Conservation (phyloP, 495 filamentous ascomycete species). For the Penicillium diatomitis region DNA sequence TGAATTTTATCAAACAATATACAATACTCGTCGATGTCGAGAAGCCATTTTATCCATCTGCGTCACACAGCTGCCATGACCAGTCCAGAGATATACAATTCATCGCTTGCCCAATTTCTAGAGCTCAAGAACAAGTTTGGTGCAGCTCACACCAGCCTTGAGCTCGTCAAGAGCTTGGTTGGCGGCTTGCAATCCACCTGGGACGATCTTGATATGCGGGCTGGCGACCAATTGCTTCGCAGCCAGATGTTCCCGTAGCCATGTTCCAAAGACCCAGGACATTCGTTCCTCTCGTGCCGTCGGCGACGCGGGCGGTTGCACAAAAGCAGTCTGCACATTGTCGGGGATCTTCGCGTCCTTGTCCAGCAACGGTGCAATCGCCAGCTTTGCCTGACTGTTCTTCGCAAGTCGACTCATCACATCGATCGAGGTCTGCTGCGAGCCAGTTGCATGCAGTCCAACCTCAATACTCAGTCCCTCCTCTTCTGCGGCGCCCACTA, state of each 20-base stretch:
- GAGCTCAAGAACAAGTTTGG: constrained; percentile 13
- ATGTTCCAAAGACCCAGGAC: constrained; percentile 4
- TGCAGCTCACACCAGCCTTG: constrained; percentile 11
- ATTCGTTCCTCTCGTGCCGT: constrained; percentile 1
- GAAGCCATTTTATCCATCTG: too few relatives aligned
- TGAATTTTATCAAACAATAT: too few relatives aligned
- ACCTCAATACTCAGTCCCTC: constrained; percentile 2
- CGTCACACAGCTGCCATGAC: too few relatives aligned
- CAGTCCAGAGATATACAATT: too few relatives aligned
- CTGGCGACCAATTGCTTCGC: constrained; percentile 7
- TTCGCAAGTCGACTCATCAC: constrained; percentile 1
- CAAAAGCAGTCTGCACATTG: constrained; percentile 5
- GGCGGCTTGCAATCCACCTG: constrained; percentile 9
- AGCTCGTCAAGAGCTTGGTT: constrained; percentile 12
- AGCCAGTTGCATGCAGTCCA: constrained; percentile 5
- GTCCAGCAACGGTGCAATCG: constrained; percentile 8
- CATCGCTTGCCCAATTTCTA: background rate
- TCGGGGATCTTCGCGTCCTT: constrained; percentile 4
- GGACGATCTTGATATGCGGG: constrained; percentile 11
- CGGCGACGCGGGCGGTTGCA: background rate
- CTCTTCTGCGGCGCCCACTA: constrained; percentile 3
- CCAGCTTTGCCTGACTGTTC: constrained; percentile 1
- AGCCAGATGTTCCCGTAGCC: constrained; percentile 7
- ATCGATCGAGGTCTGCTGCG: constrained; percentile 8
- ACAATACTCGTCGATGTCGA: too few relatives aligned